A percentile compares a stretch with the other conserved stretches of the same genome.
Conservation (phyloP, 2,329 filamentous ascomycete genomes). For the Ophiostoma ulmi region DNA sequence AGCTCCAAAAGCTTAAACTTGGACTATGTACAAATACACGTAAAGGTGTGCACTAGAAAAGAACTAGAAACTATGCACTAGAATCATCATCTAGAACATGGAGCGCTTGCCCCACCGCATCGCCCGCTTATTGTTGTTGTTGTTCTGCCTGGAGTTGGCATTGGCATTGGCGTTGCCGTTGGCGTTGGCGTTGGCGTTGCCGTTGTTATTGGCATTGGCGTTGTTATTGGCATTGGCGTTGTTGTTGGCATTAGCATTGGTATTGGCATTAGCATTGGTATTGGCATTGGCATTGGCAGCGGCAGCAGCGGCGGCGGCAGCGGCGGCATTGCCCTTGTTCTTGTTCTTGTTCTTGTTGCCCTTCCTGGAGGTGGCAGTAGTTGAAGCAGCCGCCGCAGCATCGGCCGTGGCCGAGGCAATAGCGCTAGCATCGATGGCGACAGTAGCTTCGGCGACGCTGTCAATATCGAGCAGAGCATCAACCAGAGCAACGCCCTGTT, state of each 20-base stretch:
- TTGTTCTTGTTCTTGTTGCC: neutral
- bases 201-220: neutral
- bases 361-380: neutral
- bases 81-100: neutral
- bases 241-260: neutral
- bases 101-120: slow-evolving; percentile 10
- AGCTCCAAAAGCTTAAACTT: neutral
- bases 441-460: slow-evolving; percentile 2
- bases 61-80: neutral
- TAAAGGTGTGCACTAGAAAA: neutral
- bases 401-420: neutral
- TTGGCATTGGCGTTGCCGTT: neutral
- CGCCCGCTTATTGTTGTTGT: slow-evolving; percentile 10
- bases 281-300: neutral
- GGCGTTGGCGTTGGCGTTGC: neutral
- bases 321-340: neutral
- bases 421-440: neutral
- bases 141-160: neutral
- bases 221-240: neutral
- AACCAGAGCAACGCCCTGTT: slow-evolving; percentile 5
- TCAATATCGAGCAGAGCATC: neutral
- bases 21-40: slow-evolving; percentile 5
- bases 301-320: neutral
- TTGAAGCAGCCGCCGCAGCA: neutral
- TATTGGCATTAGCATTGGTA: neutral